Evolutionary conservation across 1,284 basidiomycete genomes (phyloP).

Genomic region (Amylostereum areolatum): DNA sequence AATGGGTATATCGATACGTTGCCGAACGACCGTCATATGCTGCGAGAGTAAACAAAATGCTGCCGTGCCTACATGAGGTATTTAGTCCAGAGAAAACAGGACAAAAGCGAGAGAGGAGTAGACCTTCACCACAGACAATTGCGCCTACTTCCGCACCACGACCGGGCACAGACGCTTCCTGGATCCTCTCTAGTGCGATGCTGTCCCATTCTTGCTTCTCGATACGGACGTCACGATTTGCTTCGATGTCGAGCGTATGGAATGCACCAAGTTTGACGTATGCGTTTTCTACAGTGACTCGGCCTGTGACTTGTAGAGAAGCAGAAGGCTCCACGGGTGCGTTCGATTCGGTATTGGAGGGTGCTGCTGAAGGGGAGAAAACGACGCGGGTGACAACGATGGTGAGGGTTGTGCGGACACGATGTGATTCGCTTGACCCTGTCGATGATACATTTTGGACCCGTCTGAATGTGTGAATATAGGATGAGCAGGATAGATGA

Average conservation of each 20-base stretch:
- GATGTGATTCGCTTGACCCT: constrained; percentile 89
- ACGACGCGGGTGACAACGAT: constrained; percentile 67
- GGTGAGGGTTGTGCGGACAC: constrained; percentile 84
- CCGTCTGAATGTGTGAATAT: constrained; percentile 33
- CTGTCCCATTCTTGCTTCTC: constrained; percentile 93
- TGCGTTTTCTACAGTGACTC: constrained; percentile 85
- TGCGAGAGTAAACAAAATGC: constrained; percentile 93
- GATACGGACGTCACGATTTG: constrained; percentile 88
- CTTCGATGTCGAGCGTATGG: constrained; percentile 94
- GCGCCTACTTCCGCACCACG: constrained; percentile 95
- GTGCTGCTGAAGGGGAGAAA: constrained; percentile 62
- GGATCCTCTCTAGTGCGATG: constrained; percentile 75
- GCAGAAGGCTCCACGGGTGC: constrained; percentile 40
- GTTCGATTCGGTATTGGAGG: constrained; percentile 40
- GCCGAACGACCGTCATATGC: constrained; percentile 93
- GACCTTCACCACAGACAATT: constrained; percentile 89
- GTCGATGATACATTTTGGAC: constrained; percentile 83
- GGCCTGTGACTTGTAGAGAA: constrained; percentile 83
- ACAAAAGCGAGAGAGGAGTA: background rate
- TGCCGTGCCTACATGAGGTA: constrained; percentile 60
- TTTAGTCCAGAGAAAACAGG: background rate
- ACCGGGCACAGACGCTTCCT: constrained; percentile 88
- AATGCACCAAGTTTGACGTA: constrained; percentile 93
- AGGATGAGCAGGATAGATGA: constrained; percentile 1
- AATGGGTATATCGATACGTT: constrained; percentile 86